Base-by-base conservation (phyloP, 129 eudicot species). In the Tanacetum coccineum region DNA sequence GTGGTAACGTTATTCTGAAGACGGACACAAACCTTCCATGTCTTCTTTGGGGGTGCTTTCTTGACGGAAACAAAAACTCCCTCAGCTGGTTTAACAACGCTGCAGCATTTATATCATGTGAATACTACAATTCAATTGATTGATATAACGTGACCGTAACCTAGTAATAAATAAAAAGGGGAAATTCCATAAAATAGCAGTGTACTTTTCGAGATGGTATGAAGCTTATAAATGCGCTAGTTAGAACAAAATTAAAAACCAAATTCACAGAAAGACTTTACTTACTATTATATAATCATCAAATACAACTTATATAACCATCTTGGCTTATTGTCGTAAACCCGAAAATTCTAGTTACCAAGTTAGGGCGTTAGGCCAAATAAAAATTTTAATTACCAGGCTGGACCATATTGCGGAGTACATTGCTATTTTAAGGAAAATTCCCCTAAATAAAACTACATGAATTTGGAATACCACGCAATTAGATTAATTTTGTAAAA, bases 31-130 rank as follows among this genome's bases (percentile, higher is more conserved):
- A 94, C 99, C 97, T 94, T 94, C 99, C 99, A 94, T 46, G 93
- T 70, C 87, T 87, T 94, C 72, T 72, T 79, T 66, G 88, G 88
- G 80, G 87, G 76, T 65, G 85, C 74, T 76, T 94, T 94, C 83
- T 87, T 94, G 71, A 85, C 92, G 6, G 99, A 86, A 68, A 87
- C 88, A 81, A 82, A 94, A 60, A 76, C 92, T 54, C 98, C 98
- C 76, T 87, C 99, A 68, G 78, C 79, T 74, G 87, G 97, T 75
- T 76, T 89, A 49, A 94, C 99, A 64, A 94, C 73, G 63, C 99
- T 94, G 95, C 85, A 84, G 57, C 70, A 78, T 56, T 59, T 53
- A 68, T 39, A 64, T 54, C 42, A 7, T 36, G 42, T 36, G 42
- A 36, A 36, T 7, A 36, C 6, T 36, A 8, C 42, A 59, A 56